These are phyloP conservation scores for Hypoxylon sp. DNA, from an alignment of 2,329 filamentous ascomycete species.

Conservation along the genomic window DNA sequence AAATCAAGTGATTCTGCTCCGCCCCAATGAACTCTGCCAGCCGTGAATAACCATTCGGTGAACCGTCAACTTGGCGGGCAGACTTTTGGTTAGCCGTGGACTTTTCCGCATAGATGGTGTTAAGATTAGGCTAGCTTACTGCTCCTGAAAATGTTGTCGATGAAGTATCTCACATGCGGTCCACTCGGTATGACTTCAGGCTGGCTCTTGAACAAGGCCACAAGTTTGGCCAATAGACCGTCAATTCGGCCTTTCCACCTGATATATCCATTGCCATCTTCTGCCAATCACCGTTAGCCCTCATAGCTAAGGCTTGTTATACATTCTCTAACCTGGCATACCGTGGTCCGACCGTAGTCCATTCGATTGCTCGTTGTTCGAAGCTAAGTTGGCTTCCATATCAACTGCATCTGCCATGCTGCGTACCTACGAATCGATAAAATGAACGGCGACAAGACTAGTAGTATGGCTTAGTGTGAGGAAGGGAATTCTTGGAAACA, in stretches of 20 bases:
- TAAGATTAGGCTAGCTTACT: constrained; percentile 1
- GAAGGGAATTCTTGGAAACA: background rate
- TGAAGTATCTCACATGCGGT: background rate
- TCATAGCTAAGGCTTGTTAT: background rate
- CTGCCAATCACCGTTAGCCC: background rate
- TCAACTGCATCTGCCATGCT: constrained; percentile 1
- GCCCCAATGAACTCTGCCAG: constrained; percentile 21
- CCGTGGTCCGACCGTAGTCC: background rate
- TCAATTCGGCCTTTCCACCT: background rate
- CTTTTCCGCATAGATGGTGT: background rate
- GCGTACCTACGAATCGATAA: background rate
- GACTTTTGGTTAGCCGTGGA: background rate
- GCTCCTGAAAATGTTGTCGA: background rate
- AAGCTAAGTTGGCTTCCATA: constrained; percentile 1
- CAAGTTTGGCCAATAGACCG: background rate
- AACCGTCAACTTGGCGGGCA: constrained; percentile 1
- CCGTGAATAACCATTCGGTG: constrained; percentile 18
- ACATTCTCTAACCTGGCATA: background rate
- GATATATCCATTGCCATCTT: background rate
- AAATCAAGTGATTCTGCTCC: constrained; percentile 16
- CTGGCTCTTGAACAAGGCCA: background rate
- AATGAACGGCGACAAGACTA: background rate
- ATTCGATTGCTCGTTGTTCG: background rate
- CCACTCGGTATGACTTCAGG: background rate
- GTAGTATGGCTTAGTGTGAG: background rate